Conservation (phyloP, 371 early-diverging fungal genomes). For the Mycotypha africana region DNA sequence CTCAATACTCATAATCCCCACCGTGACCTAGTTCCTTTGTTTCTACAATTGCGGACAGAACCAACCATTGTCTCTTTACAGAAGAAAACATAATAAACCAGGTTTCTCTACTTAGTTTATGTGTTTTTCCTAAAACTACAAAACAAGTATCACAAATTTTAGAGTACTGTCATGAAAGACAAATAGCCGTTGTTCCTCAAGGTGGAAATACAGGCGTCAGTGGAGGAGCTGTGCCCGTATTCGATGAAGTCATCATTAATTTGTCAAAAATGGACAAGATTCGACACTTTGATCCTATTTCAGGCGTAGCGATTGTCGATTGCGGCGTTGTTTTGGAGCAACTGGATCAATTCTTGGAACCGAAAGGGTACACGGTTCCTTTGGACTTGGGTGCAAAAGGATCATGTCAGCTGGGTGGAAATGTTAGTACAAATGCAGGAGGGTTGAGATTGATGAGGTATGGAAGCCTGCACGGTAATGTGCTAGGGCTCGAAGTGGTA, state of each 20-base stretch:
- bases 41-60: too few species aligned
- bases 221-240: conserved; percentile 71
- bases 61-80: too few species aligned
- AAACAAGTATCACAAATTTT: conserved; percentile 80
- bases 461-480: conserved; percentile 88
- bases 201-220: conserved; percentile 89
- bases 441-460: conserved; percentile 88
- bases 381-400: conserved; percentile 90
- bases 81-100: too few species aligned
- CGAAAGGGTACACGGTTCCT: conserved; percentile 75
- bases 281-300: conserved; percentile 70
- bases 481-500: conserved; percentile 80
- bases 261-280: conserved; percentile 72
- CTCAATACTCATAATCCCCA: too few species aligned
- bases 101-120: neutral
- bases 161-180: conserved; percentile 77
- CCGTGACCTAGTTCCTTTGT: too few species aligned
- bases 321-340: conserved; percentile 87
- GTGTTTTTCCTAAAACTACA: conserved; percentile 78
- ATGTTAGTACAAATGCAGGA: conserved; percentile 95
- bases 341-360: conserved; percentile 71
- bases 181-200: conserved; percentile 89
- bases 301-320: conserved; percentile 81
- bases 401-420: conserved; percentile 89
- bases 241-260: conserved; percentile 89